Evolutionary conservation across 208 protist genomes (phyloP), one percentile per base, ranked within the genome.

Genomic region (Crithidia bombi): DNA sequence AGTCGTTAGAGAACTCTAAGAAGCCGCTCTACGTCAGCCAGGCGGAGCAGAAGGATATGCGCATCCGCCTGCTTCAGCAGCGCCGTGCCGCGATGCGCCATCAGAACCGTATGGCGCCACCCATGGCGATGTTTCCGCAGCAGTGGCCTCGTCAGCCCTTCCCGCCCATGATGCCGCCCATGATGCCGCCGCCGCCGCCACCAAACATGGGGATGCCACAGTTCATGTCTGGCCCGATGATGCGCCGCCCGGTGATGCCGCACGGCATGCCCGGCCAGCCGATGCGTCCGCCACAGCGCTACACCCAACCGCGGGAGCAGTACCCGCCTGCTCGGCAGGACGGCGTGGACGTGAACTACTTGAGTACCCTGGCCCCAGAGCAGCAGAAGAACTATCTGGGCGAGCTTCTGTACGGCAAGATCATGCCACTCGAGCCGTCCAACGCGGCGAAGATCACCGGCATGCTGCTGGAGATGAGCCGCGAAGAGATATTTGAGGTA

Each of bases 21-120:
- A 97, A 96, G 64, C 97, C 97, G 44, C 79, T 99, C 11, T 99
- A 98, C 84, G 97, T 98, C 41, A 93, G 87, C 52, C 79, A 98
- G 25, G 94, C 94, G 28, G 91, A 98, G 89, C 85, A 90, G 69
- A 97, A 98, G 73, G 96, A 99, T 33, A 83, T 90, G 57, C 84
- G 97, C 44, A 74, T 83, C 39, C 84, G 75, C 39, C 77, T 95
- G 52, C 85, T 98, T 12, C 92, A 97, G 65, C 77, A 85, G 54
- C 93, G 98, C 79, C 81, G 71, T 35, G 47, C 49, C 23, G 62
- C 61, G 21, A 63, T 79, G 68, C 64, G 66, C 26, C 66, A 79
- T 33, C 72, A 82, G 56, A 76, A 35, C 32, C 81, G 67, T 38
- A 72, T 75, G 64, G 50, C 61, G 6, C 66, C 65, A 2, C 80